Evolutionary conservation across 805 yeast genomes (phyloP).

Genomic region (Schizosaccharomyces japonicus): DNA sequence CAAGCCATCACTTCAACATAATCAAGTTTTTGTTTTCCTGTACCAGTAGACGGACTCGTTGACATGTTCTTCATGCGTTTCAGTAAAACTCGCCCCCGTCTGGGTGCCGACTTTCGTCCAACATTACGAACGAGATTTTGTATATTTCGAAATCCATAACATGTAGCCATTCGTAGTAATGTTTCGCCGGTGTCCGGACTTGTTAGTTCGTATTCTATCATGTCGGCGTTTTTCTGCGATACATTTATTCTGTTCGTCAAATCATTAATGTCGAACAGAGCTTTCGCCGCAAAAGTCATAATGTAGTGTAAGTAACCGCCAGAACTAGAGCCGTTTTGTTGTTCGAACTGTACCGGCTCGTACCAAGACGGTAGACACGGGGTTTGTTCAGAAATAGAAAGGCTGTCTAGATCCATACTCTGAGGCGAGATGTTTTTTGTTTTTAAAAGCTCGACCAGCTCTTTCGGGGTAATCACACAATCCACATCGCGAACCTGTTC

Average conservation of each 20-base stretch:
- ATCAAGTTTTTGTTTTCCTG: constrained; percentile 37
- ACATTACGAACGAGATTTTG: constrained; percentile 77
- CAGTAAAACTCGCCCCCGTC: constrained; percentile 8
- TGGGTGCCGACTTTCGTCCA: constrained; percentile 18
- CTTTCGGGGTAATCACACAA: constrained; percentile 82
- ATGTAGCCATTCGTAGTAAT: constrained; percentile 19
- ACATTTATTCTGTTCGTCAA: constrained; percentile 19
- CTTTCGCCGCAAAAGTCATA: constrained; percentile 18
- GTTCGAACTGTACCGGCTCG: background rate
- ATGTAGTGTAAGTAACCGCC: constrained; percentile 77
- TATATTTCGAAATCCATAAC: constrained; percentile 76
- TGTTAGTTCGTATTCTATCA: constrained; percentile 37
- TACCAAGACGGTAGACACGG: background rate
- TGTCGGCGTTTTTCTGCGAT: constrained; percentile 47
- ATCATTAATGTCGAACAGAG: constrained; percentile 1
- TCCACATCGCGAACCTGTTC: constrained; percentile 43
- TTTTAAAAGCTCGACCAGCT: constrained; percentile 46
- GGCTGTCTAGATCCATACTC: background rate
- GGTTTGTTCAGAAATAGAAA: background rate
- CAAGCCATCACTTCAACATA: constrained; percentile 94
- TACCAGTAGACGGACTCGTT: too few species aligned
- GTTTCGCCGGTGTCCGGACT: constrained; percentile 14
- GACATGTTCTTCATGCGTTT: constrained; percentile 3
- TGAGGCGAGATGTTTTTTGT: constrained; percentile 16
- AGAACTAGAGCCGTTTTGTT: constrained; percentile 52